A percentile compares a stretch with the other conserved stretches of the same genome.
Conservation (phyloP, 257 asterid genomes). For the Solanum virginianum region DNA sequence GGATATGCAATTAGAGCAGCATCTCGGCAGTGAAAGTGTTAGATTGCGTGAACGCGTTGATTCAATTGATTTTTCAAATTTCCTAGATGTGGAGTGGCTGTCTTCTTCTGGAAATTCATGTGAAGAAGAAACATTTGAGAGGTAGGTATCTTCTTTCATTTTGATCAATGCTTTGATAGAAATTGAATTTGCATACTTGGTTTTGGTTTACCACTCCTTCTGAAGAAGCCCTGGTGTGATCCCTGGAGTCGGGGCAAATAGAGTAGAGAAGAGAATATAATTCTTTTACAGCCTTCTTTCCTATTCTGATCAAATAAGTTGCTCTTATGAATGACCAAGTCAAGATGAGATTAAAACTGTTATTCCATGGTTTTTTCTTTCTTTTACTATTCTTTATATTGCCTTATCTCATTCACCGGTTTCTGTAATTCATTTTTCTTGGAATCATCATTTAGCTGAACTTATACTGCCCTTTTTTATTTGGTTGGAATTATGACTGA, state of each 20-base stretch:
- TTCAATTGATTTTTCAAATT: conserved; percentile 56
- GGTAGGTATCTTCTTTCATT: conserved; percentile 52
- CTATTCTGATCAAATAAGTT: background rate
- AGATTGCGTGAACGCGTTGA: conserved; percentile 31
- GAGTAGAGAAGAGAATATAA: background rate
- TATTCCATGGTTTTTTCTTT: background rate
- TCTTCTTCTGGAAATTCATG: conserved; percentile 90
- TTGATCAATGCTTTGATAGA: background rate
- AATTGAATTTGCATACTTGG: background rate
- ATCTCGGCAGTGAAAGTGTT: conserved; percentile 27
- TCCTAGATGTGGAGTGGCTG: conserved; percentile 65
- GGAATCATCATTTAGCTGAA: background rate
- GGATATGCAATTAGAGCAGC: conserved; percentile 25
- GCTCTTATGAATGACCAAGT: background rate
- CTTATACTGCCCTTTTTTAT: background rate
- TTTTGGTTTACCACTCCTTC: background rate
- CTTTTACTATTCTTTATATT: background rate
- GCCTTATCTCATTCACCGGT: background rate
- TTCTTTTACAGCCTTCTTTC: background rate
- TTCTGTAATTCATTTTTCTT: background rate
- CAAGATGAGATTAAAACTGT: background rate
- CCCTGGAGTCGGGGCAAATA: background rate
- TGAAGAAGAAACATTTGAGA: conserved; percentile 71
- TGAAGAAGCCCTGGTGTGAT: background rate
- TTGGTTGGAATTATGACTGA: background rate